Percentiles rank a stretch among this genome's conserved stretches.
These are phyloP conservation scores for Mortierella polycephala DNA, from an alignment of 371 early-diverging fungal species.

Conservation along the genomic window DNA sequence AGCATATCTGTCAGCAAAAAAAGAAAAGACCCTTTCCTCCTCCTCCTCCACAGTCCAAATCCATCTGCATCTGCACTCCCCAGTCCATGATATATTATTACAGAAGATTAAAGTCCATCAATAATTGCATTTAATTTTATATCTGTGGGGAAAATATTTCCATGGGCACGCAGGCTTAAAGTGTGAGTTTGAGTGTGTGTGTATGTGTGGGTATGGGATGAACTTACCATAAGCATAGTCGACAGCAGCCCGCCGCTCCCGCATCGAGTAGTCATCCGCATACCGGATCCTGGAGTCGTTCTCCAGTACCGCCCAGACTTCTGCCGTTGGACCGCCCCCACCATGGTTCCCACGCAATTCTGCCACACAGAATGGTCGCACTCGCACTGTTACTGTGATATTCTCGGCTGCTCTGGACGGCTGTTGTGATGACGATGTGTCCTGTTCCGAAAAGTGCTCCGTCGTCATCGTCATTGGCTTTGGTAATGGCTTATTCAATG, in stretches of 20 bases:
- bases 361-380: slow-evolving; percentile 18
- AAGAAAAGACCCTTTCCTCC: neutral
- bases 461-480: neutral
- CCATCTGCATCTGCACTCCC: too few relatives aligned
- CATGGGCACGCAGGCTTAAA: too few relatives aligned
- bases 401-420: slow-evolving; percentile 22
- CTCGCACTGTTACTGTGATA: slow-evolving; percentile 28
- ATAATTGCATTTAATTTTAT: too few relatives aligned
- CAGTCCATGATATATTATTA: too few relatives aligned
- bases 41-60: neutral
- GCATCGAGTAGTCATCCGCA: slow-evolving; percentile 24
- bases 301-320: slow-evolving; percentile 22
- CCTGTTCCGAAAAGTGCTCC: neutral
- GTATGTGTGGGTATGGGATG: too few relatives aligned
- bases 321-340: slow-evolving; percentile 2
- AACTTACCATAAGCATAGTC: slow-evolving; percentile 29
- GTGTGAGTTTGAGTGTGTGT: too few relatives aligned
- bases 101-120: too few relatives aligned
- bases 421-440: neutral
- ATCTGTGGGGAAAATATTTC: too few relatives aligned
- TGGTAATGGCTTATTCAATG: neutral
- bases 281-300: slow-evolving; percentile 8
- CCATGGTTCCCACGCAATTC: slow-evolving; percentile 14
- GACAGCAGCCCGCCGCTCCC: slow-evolving; percentile 17
- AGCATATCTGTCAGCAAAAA: neutral